A percentile compares a stretch with the other conserved stretches of the same genome.
Evolutionary conservation across 495 filamentous ascomycete species (phyloP).

Genomic region (Friedmanniomyces simplex): DNA sequence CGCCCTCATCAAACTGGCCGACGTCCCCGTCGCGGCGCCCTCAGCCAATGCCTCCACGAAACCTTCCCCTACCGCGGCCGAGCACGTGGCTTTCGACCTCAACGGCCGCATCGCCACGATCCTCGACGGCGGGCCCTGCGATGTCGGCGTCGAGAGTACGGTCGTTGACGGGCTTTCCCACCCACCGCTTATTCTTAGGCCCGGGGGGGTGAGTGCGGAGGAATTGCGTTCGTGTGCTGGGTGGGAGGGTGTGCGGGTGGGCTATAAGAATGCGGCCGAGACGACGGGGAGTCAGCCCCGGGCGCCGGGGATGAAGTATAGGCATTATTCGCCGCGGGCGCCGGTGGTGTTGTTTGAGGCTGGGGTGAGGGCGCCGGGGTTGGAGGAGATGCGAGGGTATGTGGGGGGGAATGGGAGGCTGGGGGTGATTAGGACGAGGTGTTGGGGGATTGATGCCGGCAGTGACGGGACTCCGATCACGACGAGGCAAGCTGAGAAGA

Average conservation of each 20-base stretch:
- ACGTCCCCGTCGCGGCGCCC: conserved; percentile 78
- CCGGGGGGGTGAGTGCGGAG: conserved; percentile 85
- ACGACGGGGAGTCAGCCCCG: conserved; percentile 48
- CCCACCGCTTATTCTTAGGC: conserved; percentile 74
- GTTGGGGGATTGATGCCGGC: conserved; percentile 21
- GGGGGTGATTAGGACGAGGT: conserved; percentile 32
- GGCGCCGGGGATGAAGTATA: conserved; percentile 98
- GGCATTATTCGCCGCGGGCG: conserved; percentile 90
- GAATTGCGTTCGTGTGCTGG: conserved; percentile 61
- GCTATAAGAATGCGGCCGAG: conserved; percentile 59
- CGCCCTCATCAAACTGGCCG: conserved; percentile 65
- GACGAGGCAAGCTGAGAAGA: not conserved
- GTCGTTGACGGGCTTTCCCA: conserved; percentile 81
- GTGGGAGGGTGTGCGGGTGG: conserved; percentile 67
- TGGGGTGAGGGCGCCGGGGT: conserved; percentile 29
- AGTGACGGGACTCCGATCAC: conserved; percentile 2
- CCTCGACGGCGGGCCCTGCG: conserved; percentile 76
- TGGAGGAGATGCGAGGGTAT: conserved; percentile 24
- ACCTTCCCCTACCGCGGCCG: conserved; percentile 79
- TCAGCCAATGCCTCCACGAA: conserved; percentile 90
- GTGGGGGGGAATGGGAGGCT: conserved; percentile 23
- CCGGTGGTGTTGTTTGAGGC: conserved; percentile 72
- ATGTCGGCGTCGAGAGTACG: conserved; percentile 89
- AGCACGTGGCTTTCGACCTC: conserved; percentile 80
- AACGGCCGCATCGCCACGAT: conserved; percentile 76